Evolutionary conservation across 148 eudicot genomes (phyloP).

Genomic region (Rhododendron mucronatum): DNA sequence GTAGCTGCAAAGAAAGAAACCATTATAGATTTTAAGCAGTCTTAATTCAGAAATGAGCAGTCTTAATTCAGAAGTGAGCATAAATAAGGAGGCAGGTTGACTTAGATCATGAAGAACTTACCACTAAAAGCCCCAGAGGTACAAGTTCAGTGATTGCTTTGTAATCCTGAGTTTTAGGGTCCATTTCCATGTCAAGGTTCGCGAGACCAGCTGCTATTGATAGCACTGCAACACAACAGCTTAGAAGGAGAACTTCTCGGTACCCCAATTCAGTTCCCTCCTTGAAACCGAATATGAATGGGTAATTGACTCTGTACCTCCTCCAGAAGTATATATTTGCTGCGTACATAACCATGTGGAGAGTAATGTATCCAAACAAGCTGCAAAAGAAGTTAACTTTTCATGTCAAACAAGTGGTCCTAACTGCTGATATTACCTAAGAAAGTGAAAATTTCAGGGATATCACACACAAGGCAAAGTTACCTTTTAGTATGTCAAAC

Average conservation of each 20-base stretch:
- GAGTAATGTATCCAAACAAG: constrained; percentile 50
- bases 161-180: constrained; percentile 19
- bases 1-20: constrained; percentile 4
- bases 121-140: constrained; percentile 55
- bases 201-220: constrained; percentile 51
- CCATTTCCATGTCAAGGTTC: constrained; percentile 54
- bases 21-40: neutral
- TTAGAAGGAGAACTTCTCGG: constrained; percentile 57
- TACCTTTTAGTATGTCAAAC: neutral
- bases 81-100: constrained; percentile 16
- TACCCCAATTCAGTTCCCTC: constrained; percentile 74
- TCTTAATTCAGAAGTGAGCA: neutral
- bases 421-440: neutral
- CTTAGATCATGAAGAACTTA: constrained; percentile 23
- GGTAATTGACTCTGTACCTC: constrained; percentile 64
- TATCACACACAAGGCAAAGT: neutral
- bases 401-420: neutral
- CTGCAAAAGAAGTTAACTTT: constrained; percentile 39
- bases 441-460: neutral
- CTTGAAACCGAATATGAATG: constrained; percentile 82
- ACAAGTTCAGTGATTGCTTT: constrained; percentile 41
- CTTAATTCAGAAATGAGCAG: neutral
- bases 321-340: constrained; percentile 77
- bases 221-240: constrained; percentile 55
- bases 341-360: constrained; percentile 77